Base-by-base conservation (phyloP, 2,329 filamentous ascomycete genomes). In the Trichophyton benhamiae region DNA sequence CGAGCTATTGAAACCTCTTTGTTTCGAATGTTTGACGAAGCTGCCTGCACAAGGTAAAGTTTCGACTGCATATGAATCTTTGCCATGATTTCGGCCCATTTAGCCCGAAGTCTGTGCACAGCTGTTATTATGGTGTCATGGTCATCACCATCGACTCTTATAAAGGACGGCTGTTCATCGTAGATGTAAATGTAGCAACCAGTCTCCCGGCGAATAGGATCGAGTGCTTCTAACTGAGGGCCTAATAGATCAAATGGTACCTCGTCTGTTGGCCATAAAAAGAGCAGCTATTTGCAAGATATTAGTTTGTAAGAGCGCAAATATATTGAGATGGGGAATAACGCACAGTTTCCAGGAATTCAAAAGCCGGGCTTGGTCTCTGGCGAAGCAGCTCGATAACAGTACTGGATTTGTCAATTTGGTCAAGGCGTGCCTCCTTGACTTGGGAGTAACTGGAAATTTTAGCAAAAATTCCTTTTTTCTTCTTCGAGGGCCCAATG, bases 261-360 rank as follows among this genome's bases (percentile, higher is more conserved):
- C 4, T 79, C 76, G 36, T 75, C 68, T 0, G 67, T 63, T 2
- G 78, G 78, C 79, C 78, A 80, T 20, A 76, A 66, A 59, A 79
- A 79, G 0, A 72, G 65, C 13, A 77, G 69, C 68, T 73, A 62
- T 17, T 25, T 30, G n/a, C 41, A 38, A 52, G 57, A 41, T 66
- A 57, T 52, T 25, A 61, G 60, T 22, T 11, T 4, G 7, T 52
- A 20, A 4, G 5, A 38, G 8, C 2, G 30, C 25, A 52, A 25
- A 5, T 44, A 4, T n/a, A 17, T 44, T n/a, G n/a, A 44, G 41
- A 11, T 27, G 46, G 11, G 17, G 20, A 13, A 25, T 22, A 25
- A 33, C 58, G 64, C 41, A 72, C 69, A 63, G 67, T 67, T 59
- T 72, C 69, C 3, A 68, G 60, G 60, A 69, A 70, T 20, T 38